Evolutionary conservation across 805 yeast genomes (phyloP).

Genomic region (Alloascoidea hylecoeti): DNA sequence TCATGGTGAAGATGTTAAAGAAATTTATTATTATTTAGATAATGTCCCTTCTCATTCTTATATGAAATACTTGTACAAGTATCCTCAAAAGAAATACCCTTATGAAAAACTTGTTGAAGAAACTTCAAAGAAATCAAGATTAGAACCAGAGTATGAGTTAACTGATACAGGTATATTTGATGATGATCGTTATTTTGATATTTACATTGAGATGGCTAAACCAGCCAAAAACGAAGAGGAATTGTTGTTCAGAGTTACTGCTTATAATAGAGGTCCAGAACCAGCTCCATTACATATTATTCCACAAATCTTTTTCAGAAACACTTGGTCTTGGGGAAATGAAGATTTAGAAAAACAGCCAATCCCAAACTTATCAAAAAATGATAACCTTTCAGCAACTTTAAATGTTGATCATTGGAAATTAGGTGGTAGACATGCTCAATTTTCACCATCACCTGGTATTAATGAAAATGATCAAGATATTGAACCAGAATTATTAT

Average conservation of each 20-base stretch:
- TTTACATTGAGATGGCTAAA: constrained; percentile 83
- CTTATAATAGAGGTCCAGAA: constrained; percentile 68
- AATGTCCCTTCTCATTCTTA: constrained; percentile 89
- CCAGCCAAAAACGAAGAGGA: constrained; percentile 72
- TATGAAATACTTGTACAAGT: constrained; percentile 83
- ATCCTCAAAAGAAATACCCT: constrained; percentile 80
- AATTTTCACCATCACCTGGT: constrained; percentile 81
- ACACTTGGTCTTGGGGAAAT: constrained; percentile 89
- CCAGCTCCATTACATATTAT: constrained; percentile 81
- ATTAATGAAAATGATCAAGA: constrained; percentile 36
- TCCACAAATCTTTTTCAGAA: constrained; percentile 77
- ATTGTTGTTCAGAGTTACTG: constrained; percentile 70
- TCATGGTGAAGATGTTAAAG: constrained; percentile 93
- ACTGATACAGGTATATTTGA: constrained; percentile 58
- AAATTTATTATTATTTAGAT: constrained; percentile 71
- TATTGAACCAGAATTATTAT: constrained; percentile 61
- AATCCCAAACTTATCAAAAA: constrained; percentile 23
- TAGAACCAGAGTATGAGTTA: constrained; percentile 67
- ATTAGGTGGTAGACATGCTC: constrained; percentile 49
- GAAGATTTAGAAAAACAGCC: constrained; percentile 37
- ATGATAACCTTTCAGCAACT: constrained; percentile 37
- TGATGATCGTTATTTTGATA: constrained; percentile 71
- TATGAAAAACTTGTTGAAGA: constrained; percentile 59
- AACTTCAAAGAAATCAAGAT: constrained; percentile 49
- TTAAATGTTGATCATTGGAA: constrained; percentile 33